Conservation (phyloP, 176 grass and related monocot species). For the Carex scoparia region DNA sequence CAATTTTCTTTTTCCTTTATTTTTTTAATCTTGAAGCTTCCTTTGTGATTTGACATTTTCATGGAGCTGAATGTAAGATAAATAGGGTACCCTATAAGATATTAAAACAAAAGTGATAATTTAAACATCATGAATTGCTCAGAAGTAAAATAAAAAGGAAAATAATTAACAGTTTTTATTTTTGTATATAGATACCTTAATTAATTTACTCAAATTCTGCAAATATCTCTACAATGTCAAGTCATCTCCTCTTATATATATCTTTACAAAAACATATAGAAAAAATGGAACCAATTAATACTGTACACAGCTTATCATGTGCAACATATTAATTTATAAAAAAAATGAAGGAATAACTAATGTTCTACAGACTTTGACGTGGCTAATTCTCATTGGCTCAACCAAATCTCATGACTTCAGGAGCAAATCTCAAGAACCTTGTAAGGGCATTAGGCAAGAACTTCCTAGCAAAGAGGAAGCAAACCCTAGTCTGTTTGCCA, state of each 20-base stretch:
- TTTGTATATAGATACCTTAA: background rate
- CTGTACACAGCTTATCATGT: slow-evolving; percentile 1
- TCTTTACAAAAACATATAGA: background rate
- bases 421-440: slow-evolving; percentile 59
- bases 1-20: background rate
- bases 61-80: background rate
- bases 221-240: slow-evolving; percentile 8
- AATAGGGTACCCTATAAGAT: background rate
- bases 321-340: background rate
- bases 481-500: slow-evolving; percentile 35
- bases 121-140: background rate
- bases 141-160: background rate
- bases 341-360: slow-evolving; percentile 17
- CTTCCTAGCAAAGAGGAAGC: slow-evolving; percentile 71
- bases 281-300: background rate
- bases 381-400: background rate
- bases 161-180: background rate
- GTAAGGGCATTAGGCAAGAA: slow-evolving; percentile 59
- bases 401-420: slow-evolving; percentile 61
- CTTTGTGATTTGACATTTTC: background rate
- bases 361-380: background rate
- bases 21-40: background rate
- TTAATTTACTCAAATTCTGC: background rate
- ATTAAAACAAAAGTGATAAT: background rate
- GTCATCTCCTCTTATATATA: background rate